phyloP scores from a whole-genome alignment of 352 stramenopile genomes.

The Globisporangium ultimum region DNA sequence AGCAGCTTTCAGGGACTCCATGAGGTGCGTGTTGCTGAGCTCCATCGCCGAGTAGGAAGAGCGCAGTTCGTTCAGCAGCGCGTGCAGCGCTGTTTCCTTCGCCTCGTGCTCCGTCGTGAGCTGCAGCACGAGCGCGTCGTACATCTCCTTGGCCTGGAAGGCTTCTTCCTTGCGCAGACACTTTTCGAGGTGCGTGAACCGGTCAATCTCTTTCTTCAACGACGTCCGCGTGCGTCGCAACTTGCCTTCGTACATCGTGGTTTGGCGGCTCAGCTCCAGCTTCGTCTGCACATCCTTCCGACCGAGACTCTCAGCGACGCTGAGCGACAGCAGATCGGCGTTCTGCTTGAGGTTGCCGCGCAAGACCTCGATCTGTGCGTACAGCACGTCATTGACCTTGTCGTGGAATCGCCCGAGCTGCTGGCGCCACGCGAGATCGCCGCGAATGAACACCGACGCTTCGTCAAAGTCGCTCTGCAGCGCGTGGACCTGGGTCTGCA shows the following conservation, averaged over 20 bases:
- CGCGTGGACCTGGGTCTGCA: constrained; percentile 29
- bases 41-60: constrained; percentile 47
- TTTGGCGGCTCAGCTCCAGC: constrained; percentile 34
- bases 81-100: constrained; percentile 44
- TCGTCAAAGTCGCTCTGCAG: constrained; percentile 56
- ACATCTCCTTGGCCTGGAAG: constrained; percentile 41
- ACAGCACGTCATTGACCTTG: constrained; percentile 38
- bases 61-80: constrained; percentile 44
- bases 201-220: constrained; percentile 62
- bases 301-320: constrained; percentile 35
- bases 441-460: constrained; percentile 49
- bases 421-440: constrained; percentile 61
- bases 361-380: constrained; percentile 20
- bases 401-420: constrained; percentile 47
- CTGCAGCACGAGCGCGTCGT: constrained; percentile 41
- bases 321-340: constrained; percentile 26
- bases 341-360: constrained; percentile 23
- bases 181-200: constrained; percentile 53
- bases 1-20: constrained; percentile 38
- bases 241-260: constrained; percentile 47
- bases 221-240: constrained; percentile 42
- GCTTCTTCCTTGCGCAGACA: constrained; percentile 61
- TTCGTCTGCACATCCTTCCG: constrained; percentile 30
- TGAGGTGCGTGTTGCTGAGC: constrained; percentile 45
- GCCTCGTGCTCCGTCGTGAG: constrained; percentile 35